These are phyloP conservation scores for Fusarium graminum DNA, from an alignment of 2,329 filamentous ascomycete genomes.

Conservation along the genomic window DNA sequence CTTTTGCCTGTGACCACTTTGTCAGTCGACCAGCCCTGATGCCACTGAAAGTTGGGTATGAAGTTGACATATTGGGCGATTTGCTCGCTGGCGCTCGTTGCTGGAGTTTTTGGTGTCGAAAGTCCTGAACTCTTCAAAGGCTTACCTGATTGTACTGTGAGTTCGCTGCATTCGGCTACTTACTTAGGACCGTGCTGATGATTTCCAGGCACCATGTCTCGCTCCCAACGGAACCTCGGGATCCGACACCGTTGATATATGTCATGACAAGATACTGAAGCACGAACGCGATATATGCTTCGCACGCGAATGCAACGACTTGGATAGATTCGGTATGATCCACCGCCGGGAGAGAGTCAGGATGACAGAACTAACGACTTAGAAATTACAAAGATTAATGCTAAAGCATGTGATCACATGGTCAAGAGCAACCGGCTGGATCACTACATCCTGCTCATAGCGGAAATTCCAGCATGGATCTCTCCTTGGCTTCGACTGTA, in stretches of 20 bases:
- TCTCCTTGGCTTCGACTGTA: slow-evolving; percentile 56
- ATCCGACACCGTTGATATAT: slow-evolving; percentile 28
- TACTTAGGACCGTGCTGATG: neutral
- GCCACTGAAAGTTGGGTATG: slow-evolving; percentile 36
- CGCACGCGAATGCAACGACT: slow-evolving; percentile 28
- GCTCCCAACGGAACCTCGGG: slow-evolving; percentile 8
- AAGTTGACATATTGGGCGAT: slow-evolving; percentile 39
- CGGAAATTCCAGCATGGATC: slow-evolving; percentile 54
- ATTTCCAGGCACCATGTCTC: slow-evolving; percentile 24
- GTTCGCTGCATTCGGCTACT: neutral
- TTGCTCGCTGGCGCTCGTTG: slow-evolving; percentile 30
- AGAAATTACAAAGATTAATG: slow-evolving; percentile 52
- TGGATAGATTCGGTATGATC: slow-evolving; percentile 42
- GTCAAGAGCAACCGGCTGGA: slow-evolving; percentile 50
- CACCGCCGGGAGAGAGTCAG: neutral
- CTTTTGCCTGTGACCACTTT: slow-evolving; percentile 1
- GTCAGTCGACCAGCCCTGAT: slow-evolving; percentile 26
- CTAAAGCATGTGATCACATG: slow-evolving; percentile 52
- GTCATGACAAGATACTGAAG: slow-evolving; percentile 15
- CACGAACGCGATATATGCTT: slow-evolving; percentile 32
- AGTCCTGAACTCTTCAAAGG: slow-evolving; percentile 27
- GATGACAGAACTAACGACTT: slow-evolving; percentile 9
- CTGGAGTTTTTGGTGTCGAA: slow-evolving; percentile 29
- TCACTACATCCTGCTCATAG: slow-evolving; percentile 54
- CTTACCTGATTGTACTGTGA: slow-evolving; percentile 30